Evolutionary conservation across 1,284 basidiomycete species (phyloP).

Genomic region (Malassezia brasiliensis): DNA sequence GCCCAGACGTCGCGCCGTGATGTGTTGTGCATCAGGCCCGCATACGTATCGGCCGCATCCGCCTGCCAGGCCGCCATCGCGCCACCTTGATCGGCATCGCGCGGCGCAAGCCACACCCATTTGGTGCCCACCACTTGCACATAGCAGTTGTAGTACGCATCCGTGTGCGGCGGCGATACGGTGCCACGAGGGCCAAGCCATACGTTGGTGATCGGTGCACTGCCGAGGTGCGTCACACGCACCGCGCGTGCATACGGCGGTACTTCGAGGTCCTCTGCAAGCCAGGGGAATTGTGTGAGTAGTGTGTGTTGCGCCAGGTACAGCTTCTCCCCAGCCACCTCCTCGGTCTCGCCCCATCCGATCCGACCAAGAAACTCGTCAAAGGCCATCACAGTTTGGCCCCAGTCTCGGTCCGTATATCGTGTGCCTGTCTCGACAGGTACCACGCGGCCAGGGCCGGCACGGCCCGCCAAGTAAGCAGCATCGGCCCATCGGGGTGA

Average conservation of each 20-base stretch:
- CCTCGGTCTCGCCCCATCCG: slow-evolving; percentile 47
- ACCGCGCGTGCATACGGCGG: slow-evolving; percentile 77
- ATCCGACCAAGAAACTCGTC: slow-evolving; percentile 61
- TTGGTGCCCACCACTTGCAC: slow-evolving; percentile 80
- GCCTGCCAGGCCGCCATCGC: neutral
- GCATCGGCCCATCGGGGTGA: slow-evolving; percentile 50
- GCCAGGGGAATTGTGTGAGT: slow-evolving; percentile 67
- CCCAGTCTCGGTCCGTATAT: slow-evolving; percentile 72
- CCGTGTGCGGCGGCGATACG: slow-evolving; percentile 77
- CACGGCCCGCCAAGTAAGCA: slow-evolving; percentile 8
- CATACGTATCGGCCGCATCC: neutral
- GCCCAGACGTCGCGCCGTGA: slow-evolving; percentile 18
- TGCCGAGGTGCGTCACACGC: slow-evolving; percentile 52
- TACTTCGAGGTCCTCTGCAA: slow-evolving; percentile 63
- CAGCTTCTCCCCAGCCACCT: slow-evolving; percentile 37
- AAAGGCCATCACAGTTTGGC: slow-evolving; percentile 68
- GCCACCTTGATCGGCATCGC: neutral
- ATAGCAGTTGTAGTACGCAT: slow-evolving; percentile 85
- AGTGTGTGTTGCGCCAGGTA: slow-evolving; percentile 87
- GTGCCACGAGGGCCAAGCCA: slow-evolving; percentile 75
- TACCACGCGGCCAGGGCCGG: slow-evolving; percentile 65
- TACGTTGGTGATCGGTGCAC: slow-evolving; percentile 58
- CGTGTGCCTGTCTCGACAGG: slow-evolving; percentile 79
- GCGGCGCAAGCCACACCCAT: slow-evolving; percentile 83
- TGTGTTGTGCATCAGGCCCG: slow-evolving; percentile 18